Evolutionary conservation across 805 yeast genomes (phyloP), one percentile per base, ranked within the genome.

Genomic region (Candida montana): DNA sequence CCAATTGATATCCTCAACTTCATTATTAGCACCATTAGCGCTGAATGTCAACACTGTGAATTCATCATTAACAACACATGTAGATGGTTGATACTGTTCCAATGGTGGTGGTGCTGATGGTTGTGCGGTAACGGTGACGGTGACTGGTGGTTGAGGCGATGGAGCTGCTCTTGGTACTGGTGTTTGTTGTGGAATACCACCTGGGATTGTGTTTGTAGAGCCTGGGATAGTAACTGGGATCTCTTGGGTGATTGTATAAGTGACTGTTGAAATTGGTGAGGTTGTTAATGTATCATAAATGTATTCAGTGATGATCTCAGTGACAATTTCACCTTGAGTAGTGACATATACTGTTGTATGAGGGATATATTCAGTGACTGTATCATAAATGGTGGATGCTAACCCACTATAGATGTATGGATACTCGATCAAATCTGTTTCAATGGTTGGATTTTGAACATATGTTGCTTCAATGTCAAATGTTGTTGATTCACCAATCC

Each of bases 251-350:
- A 40, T 28, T 1, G 53, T 46, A 16, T 33, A 33, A 4, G 53
- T 49, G 16, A 45, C 35, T 2, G 57, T 51, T 8, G 53, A 41
- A 33, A 42, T 33, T 31, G 57, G 54, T 30, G 24, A 40, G 5
- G 46, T 42, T 10, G 40, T 38, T 1, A 44, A 39, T 7, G 40
- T 44, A 24, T 33, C 40, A n/a, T 41, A 41, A 31, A 50, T 35
- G 26, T 46, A 46, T 15, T 50, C 46, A 4, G 51, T 50, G 13
- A 48, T 27, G 8, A 43, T 45, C 12, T 49, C 41, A 1, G 52
- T 48, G 16, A 43, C 35, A 16, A 19, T 29, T 2, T 46, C 35
- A 3, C 38, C 37, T 7, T 21, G 4, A 1, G 51, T 42, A 1
- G 51, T 42, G 4, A 35, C 29, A 30, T 47, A 45, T 7, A 47